Evolutionary conservation across 179 eudicot genomes (phyloP).

Genomic region (Silene noctiflora): DNA sequence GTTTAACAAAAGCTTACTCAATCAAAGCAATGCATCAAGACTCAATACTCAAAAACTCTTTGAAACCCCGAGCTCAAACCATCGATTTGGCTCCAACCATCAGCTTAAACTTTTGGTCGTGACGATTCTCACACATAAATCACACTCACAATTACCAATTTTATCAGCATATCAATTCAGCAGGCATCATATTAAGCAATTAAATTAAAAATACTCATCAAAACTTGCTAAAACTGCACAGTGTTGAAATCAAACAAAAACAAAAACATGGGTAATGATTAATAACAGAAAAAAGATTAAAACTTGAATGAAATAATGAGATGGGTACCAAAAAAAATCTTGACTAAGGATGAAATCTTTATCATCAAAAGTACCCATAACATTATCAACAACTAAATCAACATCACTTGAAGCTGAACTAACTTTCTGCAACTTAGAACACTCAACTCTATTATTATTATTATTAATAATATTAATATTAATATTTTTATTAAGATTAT

Average conservation of each 20-base stretch:
- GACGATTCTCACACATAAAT: background rate
- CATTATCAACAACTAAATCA: conserved; percentile 23
- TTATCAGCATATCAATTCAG: background rate
- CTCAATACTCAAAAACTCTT: too few species aligned
- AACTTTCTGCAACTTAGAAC: conserved; percentile 18
- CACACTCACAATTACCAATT: background rate
- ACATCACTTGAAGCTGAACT: conserved; percentile 16
- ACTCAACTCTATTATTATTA: background rate
- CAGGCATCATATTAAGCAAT: background rate
- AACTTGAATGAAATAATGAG: background rate
- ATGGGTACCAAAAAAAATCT: conserved; percentile 79
- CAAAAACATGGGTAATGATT: background rate
- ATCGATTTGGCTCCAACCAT: too few species aligned
- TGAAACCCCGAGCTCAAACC: too few species aligned
- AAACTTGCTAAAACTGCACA: conserved; percentile 3
- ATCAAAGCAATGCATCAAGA: too few species aligned
- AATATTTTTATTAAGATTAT: conserved; percentile 4
- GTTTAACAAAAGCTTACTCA: too few species aligned
- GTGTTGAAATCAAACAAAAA: background rate
- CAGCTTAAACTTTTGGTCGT: too few species aligned
- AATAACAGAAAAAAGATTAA: conserved; percentile 4
- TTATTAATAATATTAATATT: background rate
- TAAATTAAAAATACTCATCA: background rate
- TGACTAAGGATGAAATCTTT: conserved; percentile 72
- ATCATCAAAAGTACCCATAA: conserved; percentile 38